phyloP scores from a whole-genome alignment of 2,329 filamentous ascomycete genomes.

The Phoma sp. region DNA sequence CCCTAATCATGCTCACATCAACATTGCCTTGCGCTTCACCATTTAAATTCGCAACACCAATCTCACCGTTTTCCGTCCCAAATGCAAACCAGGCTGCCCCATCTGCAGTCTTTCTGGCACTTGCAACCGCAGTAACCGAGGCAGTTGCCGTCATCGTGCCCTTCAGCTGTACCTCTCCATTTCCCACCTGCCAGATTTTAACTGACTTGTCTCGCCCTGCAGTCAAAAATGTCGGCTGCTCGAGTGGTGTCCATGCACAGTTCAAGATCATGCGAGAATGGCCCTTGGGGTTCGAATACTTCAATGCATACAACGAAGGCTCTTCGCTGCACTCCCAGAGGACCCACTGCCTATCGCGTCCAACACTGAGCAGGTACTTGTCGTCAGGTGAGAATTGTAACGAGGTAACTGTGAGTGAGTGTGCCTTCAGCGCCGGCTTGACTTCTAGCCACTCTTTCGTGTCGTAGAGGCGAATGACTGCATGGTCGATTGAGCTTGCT shows the following conservation, averaged over 20 bases:
- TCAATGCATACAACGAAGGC: slow-evolving; percentile 60
- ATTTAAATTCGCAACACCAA: slow-evolving; percentile 24
- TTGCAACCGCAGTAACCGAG: slow-evolving; percentile 42
- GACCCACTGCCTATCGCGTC: slow-evolving; percentile 89
- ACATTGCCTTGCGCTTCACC: slow-evolving; percentile 23
- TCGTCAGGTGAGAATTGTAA: slow-evolving; percentile 82
- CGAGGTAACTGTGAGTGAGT: slow-evolving; percentile 84
- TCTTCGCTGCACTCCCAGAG: slow-evolving; percentile 69
- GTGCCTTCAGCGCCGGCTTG: slow-evolving; percentile 80
- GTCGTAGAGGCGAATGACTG: slow-evolving; percentile 90
- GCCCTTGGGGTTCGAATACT: slow-evolving; percentile 78
- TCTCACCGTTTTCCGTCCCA: slow-evolving; percentile 43
- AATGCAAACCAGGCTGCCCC: slow-evolving; percentile 36
- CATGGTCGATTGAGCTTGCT: slow-evolving; percentile 91
- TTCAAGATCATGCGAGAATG: slow-evolving; percentile 93
- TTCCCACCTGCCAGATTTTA: slow-evolving; percentile 61
- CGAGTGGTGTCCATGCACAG: slow-evolving; percentile 73
- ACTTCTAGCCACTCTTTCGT: slow-evolving; percentile 88
- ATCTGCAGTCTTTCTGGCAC: slow-evolving; percentile 1
- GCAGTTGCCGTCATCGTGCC: slow-evolving; percentile 32
- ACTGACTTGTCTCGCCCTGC: slow-evolving; percentile 89
- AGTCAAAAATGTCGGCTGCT: slow-evolving; percentile 73
- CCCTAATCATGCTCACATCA: slow-evolving; percentile 21
- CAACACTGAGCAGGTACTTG: slow-evolving; percentile 80
- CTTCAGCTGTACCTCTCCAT: slow-evolving; percentile 30